Conservation (phyloP, 2,329 filamentous ascomycete species). For the Ophiostoma montium region DNA sequence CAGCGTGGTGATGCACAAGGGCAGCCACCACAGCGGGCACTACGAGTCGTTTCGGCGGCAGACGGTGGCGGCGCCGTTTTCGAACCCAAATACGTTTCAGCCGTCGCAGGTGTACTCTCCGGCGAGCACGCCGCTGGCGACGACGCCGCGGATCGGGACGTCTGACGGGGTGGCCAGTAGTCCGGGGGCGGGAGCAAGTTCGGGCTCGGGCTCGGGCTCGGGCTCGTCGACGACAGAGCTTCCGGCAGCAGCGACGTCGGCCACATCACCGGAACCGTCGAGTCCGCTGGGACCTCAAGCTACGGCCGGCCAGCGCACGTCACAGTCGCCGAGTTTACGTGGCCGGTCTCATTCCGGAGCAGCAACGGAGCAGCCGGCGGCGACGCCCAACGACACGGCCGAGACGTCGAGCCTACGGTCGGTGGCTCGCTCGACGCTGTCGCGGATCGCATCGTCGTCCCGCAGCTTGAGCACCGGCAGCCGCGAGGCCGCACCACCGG, state of each 20-base stretch:
- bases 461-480: conserved; percentile 19
- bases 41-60: conserved; percentile 94
- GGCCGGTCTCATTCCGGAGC: conserved; percentile 3
- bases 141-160: conserved; percentile 26
- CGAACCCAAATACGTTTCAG: conserved; percentile 68
- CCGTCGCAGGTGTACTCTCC: conserved; percentile 59
- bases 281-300: too few species aligned
- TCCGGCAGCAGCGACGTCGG: conserved; percentile 22
- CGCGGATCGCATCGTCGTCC: conserved; percentile 27
- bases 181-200: background rate
- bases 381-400: conserved; percentile 20
- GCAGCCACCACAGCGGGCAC: conserved; percentile 89
- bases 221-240: conserved; percentile 37
- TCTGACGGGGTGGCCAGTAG: background rate
- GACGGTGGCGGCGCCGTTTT: conserved; percentile 62
- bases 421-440: conserved; percentile 40
- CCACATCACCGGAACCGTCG: background rate
- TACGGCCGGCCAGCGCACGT: background rate
- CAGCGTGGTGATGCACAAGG: conserved; percentile 84
- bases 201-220: conserved; percentile 11
- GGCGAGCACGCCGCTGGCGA: conserved; percentile 38
- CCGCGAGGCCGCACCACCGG: conserved; percentile 5
- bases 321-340: conserved; percentile 7
- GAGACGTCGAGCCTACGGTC: conserved; percentile 41
- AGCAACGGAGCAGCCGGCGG: conserved; percentile 8